Percentiles rank a stretch among this genome's conserved stretches.
Evolutionary conservation across 768 basidiomycete species (phyloP).

Genomic region (Mycena floridula): DNA sequence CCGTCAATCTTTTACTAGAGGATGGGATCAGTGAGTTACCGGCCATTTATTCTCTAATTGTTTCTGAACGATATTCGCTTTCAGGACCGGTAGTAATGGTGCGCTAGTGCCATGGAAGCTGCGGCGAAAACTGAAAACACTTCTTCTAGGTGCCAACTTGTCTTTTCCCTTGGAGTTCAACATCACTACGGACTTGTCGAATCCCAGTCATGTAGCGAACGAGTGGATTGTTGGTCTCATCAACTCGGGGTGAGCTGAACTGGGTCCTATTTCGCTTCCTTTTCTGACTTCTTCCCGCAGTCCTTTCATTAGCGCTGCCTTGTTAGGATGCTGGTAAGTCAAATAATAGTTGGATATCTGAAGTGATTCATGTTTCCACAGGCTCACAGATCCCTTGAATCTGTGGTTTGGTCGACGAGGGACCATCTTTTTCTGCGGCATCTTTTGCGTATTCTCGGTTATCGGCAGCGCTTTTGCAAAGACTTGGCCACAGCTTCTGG

Average conservation of each 20-base stretch:
- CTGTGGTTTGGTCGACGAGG: constrained; percentile 54
- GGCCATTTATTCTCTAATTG: too few relatives aligned
- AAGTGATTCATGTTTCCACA: too few relatives aligned
- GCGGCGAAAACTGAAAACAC: too few relatives aligned
- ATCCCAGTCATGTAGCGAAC: constrained; percentile 35
- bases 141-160: constrained; percentile 61
- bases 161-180: constrained; percentile 49
- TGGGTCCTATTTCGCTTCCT: constrained; percentile 1
- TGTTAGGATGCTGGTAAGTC: constrained; percentile 44
- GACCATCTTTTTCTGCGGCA: constrained; percentile 51
- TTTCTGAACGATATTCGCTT: too few relatives aligned
- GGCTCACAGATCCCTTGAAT: constrained; percentile 56
- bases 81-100: too few relatives aligned
- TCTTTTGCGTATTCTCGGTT: constrained; percentile 47
- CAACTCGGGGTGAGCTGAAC: constrained; percentile 48
- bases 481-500: constrained; percentile 49
- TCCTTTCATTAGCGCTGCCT: constrained; percentile 38
- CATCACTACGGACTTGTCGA: constrained; percentile 23
- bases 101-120: too few relatives aligned
- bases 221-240: constrained; percentile 75
- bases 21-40: constrained; percentile 60
- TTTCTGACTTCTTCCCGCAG: constrained; percentile 16
- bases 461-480: constrained; percentile 44
- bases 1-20: too few relatives aligned
- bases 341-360: too few relatives aligned